These are phyloP conservation scores for Penicillium sp. DNA, from an alignment of 2,329 filamentous ascomycete species.

Conservation along the genomic window DNA sequence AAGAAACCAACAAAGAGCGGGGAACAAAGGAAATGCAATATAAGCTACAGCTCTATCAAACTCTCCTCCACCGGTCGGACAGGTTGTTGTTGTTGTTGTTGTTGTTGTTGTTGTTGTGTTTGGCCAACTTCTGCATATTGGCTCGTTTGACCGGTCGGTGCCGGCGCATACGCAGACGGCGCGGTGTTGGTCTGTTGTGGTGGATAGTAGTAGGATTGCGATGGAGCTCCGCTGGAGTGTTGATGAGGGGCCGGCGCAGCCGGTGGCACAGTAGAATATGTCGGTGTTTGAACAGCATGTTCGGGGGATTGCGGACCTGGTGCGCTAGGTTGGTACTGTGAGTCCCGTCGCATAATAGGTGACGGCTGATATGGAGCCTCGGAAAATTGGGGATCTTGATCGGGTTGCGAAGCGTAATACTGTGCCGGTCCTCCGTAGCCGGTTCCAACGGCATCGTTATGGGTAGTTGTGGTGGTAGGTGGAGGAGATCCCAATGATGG, in stretches of 20 bases:
- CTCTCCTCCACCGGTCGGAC: constrained; percentile 28
- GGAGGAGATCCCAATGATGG: constrained; percentile 25
- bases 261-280: constrained; percentile 19
- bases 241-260: constrained; percentile 17
- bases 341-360: constrained; percentile 22
- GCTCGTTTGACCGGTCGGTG: constrained; percentile 22
- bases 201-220: constrained; percentile 28
- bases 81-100: too few species aligned
- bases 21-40: constrained; percentile 4
- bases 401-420: constrained; percentile 21
- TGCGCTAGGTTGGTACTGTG: constrained; percentile 25
- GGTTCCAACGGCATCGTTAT: constrained; percentile 11
- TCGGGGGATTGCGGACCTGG: constrained; percentile 21
- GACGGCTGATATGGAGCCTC: constrained; percentile 25
- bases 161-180: constrained; percentile 22
- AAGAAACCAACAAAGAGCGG: not conserved
- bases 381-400: constrained; percentile 16
- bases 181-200: constrained; percentile 17
- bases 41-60: constrained; percentile 29
- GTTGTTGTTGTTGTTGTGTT: too few species aligned
- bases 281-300: constrained; percentile 18
- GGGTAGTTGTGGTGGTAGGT: constrained; percentile 12
- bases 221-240: constrained; percentile 17
- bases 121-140: constrained; percentile 22
- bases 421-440: constrained; percentile 13